Percentiles rank a stretch among this genome's conserved stretches.
phyloP scores from a whole-genome alignment of 176 grass and related monocot genomes.

The Guadua angustifolia region DNA sequence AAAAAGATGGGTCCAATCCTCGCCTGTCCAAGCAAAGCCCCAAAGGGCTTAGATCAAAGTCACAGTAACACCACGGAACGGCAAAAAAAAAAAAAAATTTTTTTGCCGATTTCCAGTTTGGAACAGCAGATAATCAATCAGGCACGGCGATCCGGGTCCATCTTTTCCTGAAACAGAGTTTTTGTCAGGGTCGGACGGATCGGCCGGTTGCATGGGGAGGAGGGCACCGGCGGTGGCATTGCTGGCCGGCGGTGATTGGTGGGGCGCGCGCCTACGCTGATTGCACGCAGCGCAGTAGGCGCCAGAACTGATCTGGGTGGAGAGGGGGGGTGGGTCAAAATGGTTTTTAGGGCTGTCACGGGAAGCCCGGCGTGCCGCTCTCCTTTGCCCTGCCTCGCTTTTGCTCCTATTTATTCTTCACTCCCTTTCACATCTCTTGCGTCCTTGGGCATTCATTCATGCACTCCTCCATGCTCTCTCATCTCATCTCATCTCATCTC shows the following conservation, averaged over 20 bases:
- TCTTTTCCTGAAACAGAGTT: not conserved
- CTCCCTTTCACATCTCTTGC: slow-evolving; percentile 45
- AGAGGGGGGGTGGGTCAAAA: slow-evolving; percentile 12
- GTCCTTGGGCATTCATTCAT: slow-evolving; percentile 56
- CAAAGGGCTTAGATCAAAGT: not conserved
- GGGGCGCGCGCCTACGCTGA: not conserved
- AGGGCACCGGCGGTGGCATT: slow-evolving; percentile 47
- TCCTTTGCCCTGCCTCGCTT: not conserved
- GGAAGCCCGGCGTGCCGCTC: slow-evolving; percentile 54
- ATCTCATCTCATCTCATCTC: too few relatives aligned
- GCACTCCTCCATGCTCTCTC: not conserved
- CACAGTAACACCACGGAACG: not conserved
- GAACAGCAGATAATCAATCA: not conserved
- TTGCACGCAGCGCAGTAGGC: not conserved
- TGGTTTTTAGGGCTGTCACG: slow-evolving; percentile 58
- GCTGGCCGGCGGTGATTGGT: slow-evolving; percentile 49
- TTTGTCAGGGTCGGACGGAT: too few relatives aligned
- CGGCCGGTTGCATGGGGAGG: slow-evolving; percentile 14
- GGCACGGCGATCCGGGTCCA: not conserved
- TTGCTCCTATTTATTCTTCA: slow-evolving; percentile 47
- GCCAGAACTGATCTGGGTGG: slow-evolving; percentile 18
- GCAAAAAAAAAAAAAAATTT: not conserved
- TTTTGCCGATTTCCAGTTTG: not conserved
- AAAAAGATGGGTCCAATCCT: too few relatives aligned
- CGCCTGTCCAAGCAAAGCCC: too few relatives aligned